These are phyloP conservation scores for Fusarium mangiferae DNA, from an alignment of 2,329 filamentous ascomycete species.

Conservation along the genomic window DNA sequence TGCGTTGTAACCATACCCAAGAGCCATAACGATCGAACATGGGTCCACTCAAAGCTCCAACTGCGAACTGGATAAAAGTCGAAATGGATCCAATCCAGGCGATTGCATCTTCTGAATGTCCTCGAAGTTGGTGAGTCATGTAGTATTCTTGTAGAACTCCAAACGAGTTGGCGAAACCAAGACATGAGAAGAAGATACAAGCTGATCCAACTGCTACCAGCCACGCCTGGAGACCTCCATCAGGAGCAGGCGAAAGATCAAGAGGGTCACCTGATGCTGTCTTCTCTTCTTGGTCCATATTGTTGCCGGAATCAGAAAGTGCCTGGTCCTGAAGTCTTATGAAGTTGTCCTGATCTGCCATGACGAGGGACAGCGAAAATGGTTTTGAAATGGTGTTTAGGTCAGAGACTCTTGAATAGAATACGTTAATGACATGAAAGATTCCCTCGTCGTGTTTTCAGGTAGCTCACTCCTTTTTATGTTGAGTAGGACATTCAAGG, in stretches of 20 bases:
- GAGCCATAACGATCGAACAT: slow-evolving; percentile 37
- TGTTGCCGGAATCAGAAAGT: accelerated
- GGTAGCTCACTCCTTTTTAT: neutral
- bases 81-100: slow-evolving; percentile 57
- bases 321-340: neutral
- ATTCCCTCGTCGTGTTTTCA: no score
- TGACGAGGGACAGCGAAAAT: neutral
- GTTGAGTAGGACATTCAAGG: neutral
- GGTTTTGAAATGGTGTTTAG: no score
- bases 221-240: slow-evolving; percentile 54
- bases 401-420: no score
- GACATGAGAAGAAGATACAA: slow-evolving; percentile 51
- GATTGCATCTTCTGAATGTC: slow-evolving; percentile 47
- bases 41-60: slow-evolving; percentile 36
- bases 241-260: slow-evolving; percentile 25
- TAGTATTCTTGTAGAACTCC: slow-evolving; percentile 59
- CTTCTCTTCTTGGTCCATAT: neutral
- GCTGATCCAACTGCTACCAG: slow-evolving; percentile 51
- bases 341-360: neutral
- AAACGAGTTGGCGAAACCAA: slow-evolving; percentile 57
- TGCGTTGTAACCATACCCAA: neutral
- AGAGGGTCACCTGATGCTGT: accelerated
- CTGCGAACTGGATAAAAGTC: slow-evolving; percentile 50
- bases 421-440: neutral
- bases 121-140: slow-evolving; percentile 48